These are phyloP conservation scores for Cytospora schulzeri DNA, from an alignment of 2,329 filamentous ascomycete genomes.

Conservation along the genomic window DNA sequence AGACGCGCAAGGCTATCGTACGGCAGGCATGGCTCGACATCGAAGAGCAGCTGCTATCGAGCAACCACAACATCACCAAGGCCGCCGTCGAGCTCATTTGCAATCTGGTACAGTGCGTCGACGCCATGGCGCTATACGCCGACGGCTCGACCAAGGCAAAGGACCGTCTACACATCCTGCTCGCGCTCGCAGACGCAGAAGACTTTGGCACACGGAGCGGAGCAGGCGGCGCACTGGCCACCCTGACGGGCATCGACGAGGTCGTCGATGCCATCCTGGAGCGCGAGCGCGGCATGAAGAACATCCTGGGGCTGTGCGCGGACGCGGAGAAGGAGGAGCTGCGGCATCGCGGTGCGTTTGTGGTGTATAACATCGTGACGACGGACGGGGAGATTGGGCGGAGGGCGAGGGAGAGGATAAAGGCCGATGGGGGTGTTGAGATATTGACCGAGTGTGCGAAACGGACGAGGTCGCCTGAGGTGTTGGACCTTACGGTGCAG, in stretches of 20 bases:
- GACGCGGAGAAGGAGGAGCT: conserved; percentile 69
- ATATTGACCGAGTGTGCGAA: conserved; percentile 70
- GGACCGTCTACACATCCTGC: conserved; percentile 77
- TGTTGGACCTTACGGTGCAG: conserved; percentile 71
- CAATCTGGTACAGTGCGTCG: conserved; percentile 75
- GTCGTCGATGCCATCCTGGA: conserved; percentile 72
- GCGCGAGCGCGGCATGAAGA: conserved; percentile 70
- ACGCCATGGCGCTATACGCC: conserved; percentile 69
- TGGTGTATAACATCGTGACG: conserved; percentile 71
- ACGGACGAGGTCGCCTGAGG: conserved; percentile 67
- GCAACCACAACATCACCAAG: conserved; percentile 75
- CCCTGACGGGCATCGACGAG: conserved; percentile 76
- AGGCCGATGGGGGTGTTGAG: conserved; percentile 65
- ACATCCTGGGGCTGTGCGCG: conserved; percentile 78
- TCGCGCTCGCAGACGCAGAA: conserved; percentile 85
- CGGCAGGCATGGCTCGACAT: conserved; percentile 72
- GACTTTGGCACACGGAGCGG: conserved; percentile 78
- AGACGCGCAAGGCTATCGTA: conserved; percentile 69
- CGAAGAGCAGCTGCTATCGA: conserved; percentile 80
- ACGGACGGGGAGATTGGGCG: conserved; percentile 67
- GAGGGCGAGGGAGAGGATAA: conserved; percentile 61
- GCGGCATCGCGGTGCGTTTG: conserved; percentile 73
- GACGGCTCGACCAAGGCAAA: conserved; percentile 67
- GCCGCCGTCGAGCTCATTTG: conserved; percentile 88
- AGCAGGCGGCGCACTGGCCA: conserved; percentile 85